Evolutionary conservation across 768 basidiomycete species (phyloP).

Genomic region (Goffeauzyma gilvescens): DNA sequence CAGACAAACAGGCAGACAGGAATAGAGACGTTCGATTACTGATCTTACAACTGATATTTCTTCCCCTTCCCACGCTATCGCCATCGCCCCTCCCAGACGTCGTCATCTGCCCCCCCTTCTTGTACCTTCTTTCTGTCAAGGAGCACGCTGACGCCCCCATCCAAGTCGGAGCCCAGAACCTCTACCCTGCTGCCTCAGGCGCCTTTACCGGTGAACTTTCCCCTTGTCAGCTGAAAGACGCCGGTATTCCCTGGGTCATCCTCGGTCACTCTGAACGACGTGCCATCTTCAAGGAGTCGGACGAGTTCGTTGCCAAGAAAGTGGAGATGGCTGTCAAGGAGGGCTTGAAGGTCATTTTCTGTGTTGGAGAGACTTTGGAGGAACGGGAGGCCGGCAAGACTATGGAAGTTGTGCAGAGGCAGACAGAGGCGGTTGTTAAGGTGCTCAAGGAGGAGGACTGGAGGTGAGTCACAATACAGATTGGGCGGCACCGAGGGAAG

Average conservation of each 20-base stretch:
- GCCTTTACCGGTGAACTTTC: slow-evolving; percentile 97
- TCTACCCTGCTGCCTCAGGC: slow-evolving; percentile 61
- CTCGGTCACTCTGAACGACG: slow-evolving; percentile 95
- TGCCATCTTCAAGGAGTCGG: slow-evolving; percentile 73
- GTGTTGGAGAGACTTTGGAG: slow-evolving; percentile 81
- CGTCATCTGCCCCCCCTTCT: slow-evolving; percentile 71
- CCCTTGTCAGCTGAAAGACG: slow-evolving; percentile 65
- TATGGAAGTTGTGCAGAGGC: slow-evolving; percentile 55
- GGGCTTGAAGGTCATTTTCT: slow-evolving; percentile 72
- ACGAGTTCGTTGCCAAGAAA: slow-evolving; percentile 64
- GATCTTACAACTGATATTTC: background rate
- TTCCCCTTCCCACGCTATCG: background rate
- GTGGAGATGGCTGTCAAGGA: slow-evolving; percentile 60
- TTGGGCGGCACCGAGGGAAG: too few species aligned
- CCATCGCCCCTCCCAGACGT: slow-evolving; percentile 62
- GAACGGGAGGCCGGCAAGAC: slow-evolving; percentile 69
- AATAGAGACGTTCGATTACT: background rate
- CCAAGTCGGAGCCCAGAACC: slow-evolving; percentile 78
- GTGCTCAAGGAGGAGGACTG: slow-evolving; percentile 50
- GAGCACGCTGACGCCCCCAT: slow-evolving; percentile 46
- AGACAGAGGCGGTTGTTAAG: slow-evolving; percentile 44
- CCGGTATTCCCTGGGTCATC: slow-evolving; percentile 75
- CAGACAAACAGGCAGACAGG: too few species aligned
- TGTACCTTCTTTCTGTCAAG: slow-evolving; percentile 65
- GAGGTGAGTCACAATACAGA: too few species aligned